Evolutionary conservation across 768 basidiomycete genomes (phyloP).

Genomic region (Kwoniella sp.): DNA sequence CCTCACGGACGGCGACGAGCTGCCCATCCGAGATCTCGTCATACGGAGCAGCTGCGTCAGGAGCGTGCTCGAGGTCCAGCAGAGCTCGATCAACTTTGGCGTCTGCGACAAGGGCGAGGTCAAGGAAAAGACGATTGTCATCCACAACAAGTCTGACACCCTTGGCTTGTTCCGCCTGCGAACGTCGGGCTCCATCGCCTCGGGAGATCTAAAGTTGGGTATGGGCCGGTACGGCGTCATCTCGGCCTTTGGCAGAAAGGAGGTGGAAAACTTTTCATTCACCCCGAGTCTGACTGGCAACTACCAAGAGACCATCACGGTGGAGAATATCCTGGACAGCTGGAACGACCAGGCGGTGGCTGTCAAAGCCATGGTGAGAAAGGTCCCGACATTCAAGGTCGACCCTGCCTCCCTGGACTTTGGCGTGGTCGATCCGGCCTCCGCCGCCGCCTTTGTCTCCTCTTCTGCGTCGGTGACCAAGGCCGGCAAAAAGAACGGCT

Average conservation of each 20-base stretch:
- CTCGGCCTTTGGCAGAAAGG: conserved; percentile 42
- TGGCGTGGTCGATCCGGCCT: conserved; percentile 14
- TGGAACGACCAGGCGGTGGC: conserved; percentile 41
- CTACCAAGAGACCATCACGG: conserved; percentile 43
- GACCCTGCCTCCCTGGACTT: conserved; percentile 34
- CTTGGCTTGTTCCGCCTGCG: conserved; percentile 45
- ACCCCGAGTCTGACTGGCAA: conserved; percentile 42
- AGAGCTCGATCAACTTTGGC: conserved; percentile 49
- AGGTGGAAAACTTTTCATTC: conserved; percentile 45
- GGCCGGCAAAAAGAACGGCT: background rate
- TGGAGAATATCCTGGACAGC: conserved; percentile 45
- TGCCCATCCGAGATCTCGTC: conserved; percentile 45
- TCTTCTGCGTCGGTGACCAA: background rate
- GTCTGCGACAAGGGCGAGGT: conserved; percentile 44
- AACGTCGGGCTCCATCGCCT: conserved; percentile 45
- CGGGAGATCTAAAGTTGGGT: conserved; percentile 44
- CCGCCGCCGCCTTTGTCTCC: background rate
- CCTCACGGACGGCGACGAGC: conserved; percentile 12
- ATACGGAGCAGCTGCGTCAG: conserved; percentile 41
- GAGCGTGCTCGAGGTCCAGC: conserved; percentile 43
- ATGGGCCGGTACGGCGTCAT: conserved; percentile 47
- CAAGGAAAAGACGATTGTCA: conserved; percentile 45
- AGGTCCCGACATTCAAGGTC: conserved; percentile 42
- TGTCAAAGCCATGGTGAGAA: conserved; percentile 47
- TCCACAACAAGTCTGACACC: conserved; percentile 47